Evolutionary conservation across 331 rosid genomes (phyloP).

Genomic region (Cydonia oblonga): DNA sequence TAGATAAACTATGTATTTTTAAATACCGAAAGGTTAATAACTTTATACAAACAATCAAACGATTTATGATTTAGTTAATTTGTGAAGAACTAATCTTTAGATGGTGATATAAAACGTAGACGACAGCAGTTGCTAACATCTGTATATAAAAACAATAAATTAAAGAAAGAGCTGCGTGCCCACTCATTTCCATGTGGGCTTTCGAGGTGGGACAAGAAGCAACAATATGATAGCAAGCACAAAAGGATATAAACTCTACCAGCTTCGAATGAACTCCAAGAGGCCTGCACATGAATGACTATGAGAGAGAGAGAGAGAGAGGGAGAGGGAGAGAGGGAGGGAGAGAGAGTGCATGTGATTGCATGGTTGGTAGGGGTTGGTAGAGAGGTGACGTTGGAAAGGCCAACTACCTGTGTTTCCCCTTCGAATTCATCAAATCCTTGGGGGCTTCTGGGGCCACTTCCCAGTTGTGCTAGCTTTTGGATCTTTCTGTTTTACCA

Average conservation of each 20-base stretch:
- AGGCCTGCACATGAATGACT: background rate
- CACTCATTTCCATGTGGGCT: background rate
- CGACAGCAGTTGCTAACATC: accelerated
- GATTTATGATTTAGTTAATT: no score
- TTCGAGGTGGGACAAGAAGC: background rate
- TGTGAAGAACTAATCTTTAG: no score
- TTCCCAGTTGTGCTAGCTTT: background rate
- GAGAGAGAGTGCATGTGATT: background rate
- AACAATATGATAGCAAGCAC: no score
- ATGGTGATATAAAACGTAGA: no score
- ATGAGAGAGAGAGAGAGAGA: background rate
- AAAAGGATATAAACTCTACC: no score
- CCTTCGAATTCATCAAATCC: background rate
- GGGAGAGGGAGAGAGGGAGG: no score
- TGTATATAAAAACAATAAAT: no score
- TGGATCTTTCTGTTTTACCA: background rate
- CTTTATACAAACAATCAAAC: no score
- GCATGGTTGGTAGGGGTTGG: constrained; percentile 8
- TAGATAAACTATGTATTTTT: no score
- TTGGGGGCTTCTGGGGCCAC: background rate
- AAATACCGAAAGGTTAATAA: no score
- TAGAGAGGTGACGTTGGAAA: constrained; percentile 4
- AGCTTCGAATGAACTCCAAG: no score
- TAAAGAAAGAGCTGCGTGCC: background rate
- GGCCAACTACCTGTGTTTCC: constrained; percentile 1